Percentiles rank a stretch among this genome's conserved stretches.
phyloP scores from a whole-genome alignment of 164 flowering plant genomes.

The Berberis thunbergii region DNA sequence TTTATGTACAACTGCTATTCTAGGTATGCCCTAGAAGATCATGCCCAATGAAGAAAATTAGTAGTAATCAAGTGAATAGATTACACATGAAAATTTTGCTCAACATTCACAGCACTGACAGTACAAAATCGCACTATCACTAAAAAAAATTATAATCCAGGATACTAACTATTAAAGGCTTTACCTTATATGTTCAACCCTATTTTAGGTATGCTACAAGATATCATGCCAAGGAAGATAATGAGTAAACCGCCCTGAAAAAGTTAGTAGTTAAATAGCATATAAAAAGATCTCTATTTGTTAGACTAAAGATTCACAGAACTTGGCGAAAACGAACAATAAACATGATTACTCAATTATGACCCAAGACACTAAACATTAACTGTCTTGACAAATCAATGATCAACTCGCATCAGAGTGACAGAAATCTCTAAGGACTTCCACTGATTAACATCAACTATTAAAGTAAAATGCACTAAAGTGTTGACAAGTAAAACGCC shows the following conservation, averaged over 20 bases:
- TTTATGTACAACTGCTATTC: slow-evolving; percentile 14
- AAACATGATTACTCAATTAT: background rate
- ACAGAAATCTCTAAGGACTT: background rate
- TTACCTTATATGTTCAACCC: background rate
- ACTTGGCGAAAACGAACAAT: background rate
- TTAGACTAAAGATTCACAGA: background rate
- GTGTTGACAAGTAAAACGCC: no score
- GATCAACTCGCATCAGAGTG: background rate
- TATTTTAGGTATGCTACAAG: slow-evolving; percentile 3
- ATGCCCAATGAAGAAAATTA: no score
- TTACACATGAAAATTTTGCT: no score
- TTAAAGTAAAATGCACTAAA: background rate
- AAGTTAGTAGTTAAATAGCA: slow-evolving; percentile 8
- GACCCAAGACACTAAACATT: no score
- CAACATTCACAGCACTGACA: no score
- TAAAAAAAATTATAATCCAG: no score
- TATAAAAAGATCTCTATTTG: background rate
- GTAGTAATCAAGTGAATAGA: no score
- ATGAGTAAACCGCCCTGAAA: slow-evolving; percentile 10
- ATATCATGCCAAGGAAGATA: slow-evolving; percentile 10
- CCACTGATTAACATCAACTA: background rate
- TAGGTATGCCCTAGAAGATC: background rate
- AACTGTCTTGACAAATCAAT: background rate
- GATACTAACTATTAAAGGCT: no score
- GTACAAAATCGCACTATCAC: no score